These are phyloP conservation scores for Annulohypoxylon stygium DNA, from an alignment of 495 filamentous ascomycete species.

Conservation along the genomic window DNA sequence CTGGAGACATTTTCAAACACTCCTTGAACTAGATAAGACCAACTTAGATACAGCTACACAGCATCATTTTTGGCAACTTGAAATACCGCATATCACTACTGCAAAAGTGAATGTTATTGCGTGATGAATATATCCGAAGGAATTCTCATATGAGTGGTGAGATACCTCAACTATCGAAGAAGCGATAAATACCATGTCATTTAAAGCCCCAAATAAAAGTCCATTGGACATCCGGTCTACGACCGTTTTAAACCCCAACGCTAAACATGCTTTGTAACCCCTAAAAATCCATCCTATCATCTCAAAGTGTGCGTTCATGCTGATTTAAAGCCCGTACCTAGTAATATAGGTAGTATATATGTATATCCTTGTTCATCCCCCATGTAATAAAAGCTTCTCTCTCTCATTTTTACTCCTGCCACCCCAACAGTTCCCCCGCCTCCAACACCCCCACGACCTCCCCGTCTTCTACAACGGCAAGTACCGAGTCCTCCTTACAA, in stretches of 20 bases:
- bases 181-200: not conserved
- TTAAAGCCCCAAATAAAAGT: not conserved
- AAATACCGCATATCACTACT: not conserved
- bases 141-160: not conserved
- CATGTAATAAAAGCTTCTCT: not conserved
- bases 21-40: constrained; percentile 5
- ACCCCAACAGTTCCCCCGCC: constrained; percentile 51
- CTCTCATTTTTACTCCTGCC: constrained; percentile 28
- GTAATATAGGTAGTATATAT: not conserved
- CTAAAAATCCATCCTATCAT: not conserved
- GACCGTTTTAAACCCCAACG: not conserved
- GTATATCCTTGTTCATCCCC: not conserved
- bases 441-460: constrained; percentile 62
- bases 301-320: not conserved
- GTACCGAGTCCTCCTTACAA: constrained; percentile 55
- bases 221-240: constrained; percentile 8
- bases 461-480: constrained; percentile 59
- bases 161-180: not conserved
- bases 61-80: not conserved
- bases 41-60: constrained; percentile 8
- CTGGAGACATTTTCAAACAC: not conserved
- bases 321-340: not conserved
- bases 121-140: not conserved
- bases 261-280: not conserved
- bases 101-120: not conserved